A percentile compares a stretch with the other conserved stretches of the same genome.
Evolutionary conservation across 352 stramenopile species (phyloP).

Genomic region (Aphanomyces invadans): DNA sequence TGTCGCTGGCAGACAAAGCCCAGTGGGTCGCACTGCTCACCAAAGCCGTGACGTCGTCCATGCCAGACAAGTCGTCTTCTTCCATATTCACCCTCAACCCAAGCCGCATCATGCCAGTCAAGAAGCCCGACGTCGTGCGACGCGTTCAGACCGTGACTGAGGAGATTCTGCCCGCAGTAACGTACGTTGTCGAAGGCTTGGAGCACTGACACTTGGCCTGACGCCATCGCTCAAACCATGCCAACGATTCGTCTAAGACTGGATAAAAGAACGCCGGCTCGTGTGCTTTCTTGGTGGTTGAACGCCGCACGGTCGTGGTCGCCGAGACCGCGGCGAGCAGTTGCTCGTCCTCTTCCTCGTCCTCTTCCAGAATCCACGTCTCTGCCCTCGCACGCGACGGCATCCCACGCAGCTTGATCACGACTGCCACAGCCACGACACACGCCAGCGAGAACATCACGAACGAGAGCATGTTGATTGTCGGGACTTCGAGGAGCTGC

Average conservation of each 20-base stretch:
- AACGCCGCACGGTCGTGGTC: neutral
- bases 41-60: neutral
- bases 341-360: slow-evolving; percentile 11
- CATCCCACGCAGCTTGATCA: neutral
- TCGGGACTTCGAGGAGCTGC: neutral
- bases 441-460: neutral
- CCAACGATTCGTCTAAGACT: slow-evolving; percentile 9
- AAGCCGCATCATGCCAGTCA: neutral
- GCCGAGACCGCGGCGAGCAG: neutral
- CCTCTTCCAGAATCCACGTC: neutral
- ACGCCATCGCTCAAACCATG: slow-evolving; percentile 9
- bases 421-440: neutral
- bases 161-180: neutral
- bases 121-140: neutral
- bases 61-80: neutral
- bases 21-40: neutral
- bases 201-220: slow-evolving; percentile 5
- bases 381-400: neutral
- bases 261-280: slow-evolving; percentile 7
- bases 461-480: neutral
- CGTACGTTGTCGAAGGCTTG: neutral
- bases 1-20: neutral
- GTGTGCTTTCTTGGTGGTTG: neutral
- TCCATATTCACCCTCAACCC: neutral
- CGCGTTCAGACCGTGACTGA: neutral